A percentile compares a stretch with the other conserved stretches of the same genome.
phyloP scores from a whole-genome alignment of 306 rosid species.

The Quillaja saponaria region DNA sequence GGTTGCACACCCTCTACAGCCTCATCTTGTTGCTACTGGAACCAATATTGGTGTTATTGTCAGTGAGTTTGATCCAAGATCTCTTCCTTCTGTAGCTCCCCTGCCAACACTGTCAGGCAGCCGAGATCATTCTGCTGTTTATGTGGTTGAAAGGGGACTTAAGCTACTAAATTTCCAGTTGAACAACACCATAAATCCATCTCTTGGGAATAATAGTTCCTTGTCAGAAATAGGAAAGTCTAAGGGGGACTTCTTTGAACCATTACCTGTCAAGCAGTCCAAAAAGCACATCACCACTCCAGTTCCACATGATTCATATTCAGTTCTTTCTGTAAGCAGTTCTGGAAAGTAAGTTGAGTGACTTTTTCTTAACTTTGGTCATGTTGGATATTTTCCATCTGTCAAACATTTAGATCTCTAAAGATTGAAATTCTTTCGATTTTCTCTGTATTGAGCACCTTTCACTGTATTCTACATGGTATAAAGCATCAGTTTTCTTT shows the following conservation, averaged over 20 bases:
- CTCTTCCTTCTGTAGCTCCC: conserved; percentile 95
- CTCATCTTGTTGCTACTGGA: conserved; percentile 98
- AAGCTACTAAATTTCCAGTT: conserved; percentile 88
- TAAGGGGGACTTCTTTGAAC: conserved; percentile 74
- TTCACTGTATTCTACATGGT: no score
- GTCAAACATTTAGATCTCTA: no score
- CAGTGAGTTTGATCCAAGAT: conserved; percentile 92
- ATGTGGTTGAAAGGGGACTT: conserved; percentile 84
- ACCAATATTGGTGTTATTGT: conserved; percentile 92
- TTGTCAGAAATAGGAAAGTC: conserved; percentile 82
- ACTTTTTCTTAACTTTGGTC: conserved; percentile 21
- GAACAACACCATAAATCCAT: conserved; percentile 87
- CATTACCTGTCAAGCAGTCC: conserved; percentile 86
- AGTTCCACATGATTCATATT: conserved; percentile 96
- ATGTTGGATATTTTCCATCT: no score
- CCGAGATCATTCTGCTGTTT: conserved; percentile 92
- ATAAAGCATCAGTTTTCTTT: conserved; percentile 13
- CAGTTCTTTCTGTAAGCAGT: conserved; percentile 95
- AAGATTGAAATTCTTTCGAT: conserved; percentile 13
- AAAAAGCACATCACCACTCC: conserved; percentile 94
- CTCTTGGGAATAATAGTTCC: conserved; percentile 89
- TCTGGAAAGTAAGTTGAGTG: conserved; percentile 92
- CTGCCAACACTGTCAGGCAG: conserved; percentile 82
- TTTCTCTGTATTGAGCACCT: conserved; percentile 19
- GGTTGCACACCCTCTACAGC: conserved; percentile 91